These are phyloP conservation scores for Cordyceps tenuipes DNA, from an alignment of 2,329 filamentous ascomycete species.

Conservation along the genomic window DNA sequence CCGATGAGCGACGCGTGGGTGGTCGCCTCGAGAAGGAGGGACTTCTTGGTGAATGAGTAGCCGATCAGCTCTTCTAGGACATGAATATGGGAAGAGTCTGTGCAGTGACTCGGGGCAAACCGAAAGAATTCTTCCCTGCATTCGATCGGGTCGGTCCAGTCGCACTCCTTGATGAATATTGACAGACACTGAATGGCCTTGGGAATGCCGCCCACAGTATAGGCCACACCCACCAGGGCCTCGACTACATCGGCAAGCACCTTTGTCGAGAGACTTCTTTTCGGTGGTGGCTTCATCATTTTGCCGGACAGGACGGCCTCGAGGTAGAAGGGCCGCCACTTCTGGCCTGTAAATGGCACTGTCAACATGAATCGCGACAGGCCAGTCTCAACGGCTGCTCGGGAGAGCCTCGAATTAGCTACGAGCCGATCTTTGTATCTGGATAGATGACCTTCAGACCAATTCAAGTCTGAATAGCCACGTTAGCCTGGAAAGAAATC, in stretches of 20 bases:
- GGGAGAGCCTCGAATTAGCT: constrained; percentile 64
- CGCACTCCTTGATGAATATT: constrained; percentile 53
- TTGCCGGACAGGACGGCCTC: constrained; percentile 24
- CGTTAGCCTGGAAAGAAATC: background rate
- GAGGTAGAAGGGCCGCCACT: constrained; percentile 63
- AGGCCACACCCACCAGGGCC: constrained; percentile 70
- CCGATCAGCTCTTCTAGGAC: constrained; percentile 59
- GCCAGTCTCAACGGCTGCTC: constrained; percentile 52
- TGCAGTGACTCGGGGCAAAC: constrained; percentile 25
- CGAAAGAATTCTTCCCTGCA: constrained; percentile 37
- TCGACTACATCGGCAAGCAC: constrained; percentile 82
- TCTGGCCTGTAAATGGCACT: constrained; percentile 55
- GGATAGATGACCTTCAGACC: constrained; percentile 71
- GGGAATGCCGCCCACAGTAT: constrained; percentile 55
- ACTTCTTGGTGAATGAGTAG: constrained; percentile 60
- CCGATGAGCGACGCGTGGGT: constrained; percentile 62
- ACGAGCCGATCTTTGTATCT: constrained; percentile 60
- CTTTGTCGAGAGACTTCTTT: constrained; percentile 58
- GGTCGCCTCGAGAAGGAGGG: constrained; percentile 66
- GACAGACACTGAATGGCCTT: constrained; percentile 57
- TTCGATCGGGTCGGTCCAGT: constrained; percentile 41
- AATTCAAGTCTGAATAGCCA: constrained; percentile 45
- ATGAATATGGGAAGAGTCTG: constrained; percentile 32
- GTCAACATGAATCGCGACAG: constrained; percentile 68
- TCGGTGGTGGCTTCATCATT: constrained; percentile 5